Conservation (phyloP, 2,329 filamentous ascomycete species). For the Epichloe hybrida region DNA sequence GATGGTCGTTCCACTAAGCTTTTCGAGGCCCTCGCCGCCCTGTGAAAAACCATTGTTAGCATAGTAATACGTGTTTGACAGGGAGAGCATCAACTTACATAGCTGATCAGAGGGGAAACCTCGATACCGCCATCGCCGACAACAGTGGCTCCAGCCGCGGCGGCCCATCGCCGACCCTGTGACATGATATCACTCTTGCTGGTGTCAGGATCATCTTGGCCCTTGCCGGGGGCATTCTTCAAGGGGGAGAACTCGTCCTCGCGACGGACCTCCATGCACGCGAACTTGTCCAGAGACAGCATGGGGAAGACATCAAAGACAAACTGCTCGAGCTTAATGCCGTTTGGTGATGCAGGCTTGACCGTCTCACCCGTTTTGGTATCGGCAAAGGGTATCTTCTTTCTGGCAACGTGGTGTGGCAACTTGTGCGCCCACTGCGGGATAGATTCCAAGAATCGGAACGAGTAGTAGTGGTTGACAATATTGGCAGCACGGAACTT, state of each 20-base stretch:
- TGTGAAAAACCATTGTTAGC: slow-evolving; percentile 13
- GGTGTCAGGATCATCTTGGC: slow-evolving; percentile 88
- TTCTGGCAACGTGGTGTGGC: slow-evolving; percentile 89
- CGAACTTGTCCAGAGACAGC: slow-evolving; percentile 75
- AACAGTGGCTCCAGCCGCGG: slow-evolving; percentile 64
- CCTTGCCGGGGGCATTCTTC: slow-evolving; percentile 77
- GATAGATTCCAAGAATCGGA: slow-evolving; percentile 81
- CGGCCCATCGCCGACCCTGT: slow-evolving; percentile 77
- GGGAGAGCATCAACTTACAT: slow-evolving; percentile 50
- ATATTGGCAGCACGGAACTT: slow-evolving; percentile 98
- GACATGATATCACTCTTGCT: slow-evolving; percentile 81
- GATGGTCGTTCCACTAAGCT: slow-evolving; percentile 38
- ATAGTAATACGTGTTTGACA: background rate
- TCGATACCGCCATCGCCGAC: slow-evolving; percentile 64
- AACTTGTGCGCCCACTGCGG: slow-evolving; percentile 75
- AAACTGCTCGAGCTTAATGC: slow-evolving; percentile 98
- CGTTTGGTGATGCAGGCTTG: slow-evolving; percentile 91
- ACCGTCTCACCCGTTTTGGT: slow-evolving; percentile 62
- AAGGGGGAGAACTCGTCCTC: slow-evolving; percentile 98
- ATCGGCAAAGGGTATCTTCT: slow-evolving; percentile 91
- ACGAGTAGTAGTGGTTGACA: slow-evolving; percentile 99
- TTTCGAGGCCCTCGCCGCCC: slow-evolving; percentile 50
- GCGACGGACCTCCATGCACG: slow-evolving; percentile 86
- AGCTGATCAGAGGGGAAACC: slow-evolving; percentile 86
- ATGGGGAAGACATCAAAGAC: slow-evolving; percentile 97